phyloP scores from a whole-genome alignment of 805 yeast genomes.

The Tetrapisispora iriomotensis region DNA sequence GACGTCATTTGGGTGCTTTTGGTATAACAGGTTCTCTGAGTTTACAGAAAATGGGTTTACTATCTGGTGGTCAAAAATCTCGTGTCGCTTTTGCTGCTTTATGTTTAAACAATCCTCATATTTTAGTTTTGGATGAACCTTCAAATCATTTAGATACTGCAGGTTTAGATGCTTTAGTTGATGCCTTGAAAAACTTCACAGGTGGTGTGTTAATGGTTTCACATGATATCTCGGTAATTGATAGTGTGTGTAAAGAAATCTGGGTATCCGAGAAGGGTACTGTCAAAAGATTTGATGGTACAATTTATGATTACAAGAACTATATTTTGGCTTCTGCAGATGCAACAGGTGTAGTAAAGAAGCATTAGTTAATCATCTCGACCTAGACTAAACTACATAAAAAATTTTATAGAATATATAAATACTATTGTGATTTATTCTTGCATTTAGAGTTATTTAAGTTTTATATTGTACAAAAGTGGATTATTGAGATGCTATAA shows the following conservation, averaged over 20 bases:
- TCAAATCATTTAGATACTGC: conserved; percentile 97
- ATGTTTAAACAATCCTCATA: conserved; percentile 83
- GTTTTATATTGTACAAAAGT: too few relatives aligned
- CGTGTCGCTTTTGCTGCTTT: conserved; percentile 97
- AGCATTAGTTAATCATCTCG: conserved; percentile 40
- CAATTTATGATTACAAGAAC: conserved; percentile 80
- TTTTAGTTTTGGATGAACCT: conserved; percentile 91
- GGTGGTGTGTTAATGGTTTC: conserved; percentile 98
- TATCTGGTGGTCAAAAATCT: conserved; percentile 98
- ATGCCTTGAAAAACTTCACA: conserved; percentile 75
- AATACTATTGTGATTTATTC: too few relatives aligned
- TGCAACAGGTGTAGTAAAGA: conserved; percentile 81
- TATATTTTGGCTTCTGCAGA: conserved; percentile 73
- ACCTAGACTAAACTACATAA: background rate
- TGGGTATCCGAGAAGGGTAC: conserved; percentile 90
- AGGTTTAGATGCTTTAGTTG: conserved; percentile 91
- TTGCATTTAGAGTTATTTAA: too few relatives aligned
- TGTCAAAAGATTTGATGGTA: conserved; percentile 70
- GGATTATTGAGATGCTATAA: background rate
- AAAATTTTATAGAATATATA: too few relatives aligned
- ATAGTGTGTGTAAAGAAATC: conserved; percentile 81
- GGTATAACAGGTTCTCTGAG: conserved; percentile 95
- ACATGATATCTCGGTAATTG: conserved; percentile 89
- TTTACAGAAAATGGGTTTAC: conserved; percentile 74
- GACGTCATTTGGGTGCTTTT: conserved; percentile 92